A percentile compares a stretch with the other conserved stretches of the same genome.
phyloP scores from a whole-genome alignment of 1,139 yeast genomes.

The Debaryomyces coudertii region DNA sequence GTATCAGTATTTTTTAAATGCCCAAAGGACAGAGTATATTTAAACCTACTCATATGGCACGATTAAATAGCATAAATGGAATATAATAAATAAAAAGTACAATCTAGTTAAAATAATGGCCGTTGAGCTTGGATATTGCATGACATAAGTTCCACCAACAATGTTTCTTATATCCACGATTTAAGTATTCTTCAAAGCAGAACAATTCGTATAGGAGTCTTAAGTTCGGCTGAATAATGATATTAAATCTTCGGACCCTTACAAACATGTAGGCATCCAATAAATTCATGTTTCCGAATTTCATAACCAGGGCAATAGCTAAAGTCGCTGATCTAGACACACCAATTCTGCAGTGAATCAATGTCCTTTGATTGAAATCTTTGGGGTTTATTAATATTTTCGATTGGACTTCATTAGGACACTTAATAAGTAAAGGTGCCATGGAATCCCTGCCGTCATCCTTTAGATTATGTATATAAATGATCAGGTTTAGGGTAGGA shows the following conservation, averaged over 20 bases:
- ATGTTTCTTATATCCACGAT: conserved; percentile 18
- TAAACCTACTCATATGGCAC: too few species aligned
- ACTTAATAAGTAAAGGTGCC: conserved; percentile 31
- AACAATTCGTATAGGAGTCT: conserved; percentile 83
- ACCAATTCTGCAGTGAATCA: conserved; percentile 90
- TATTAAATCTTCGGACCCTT: conserved; percentile 80
- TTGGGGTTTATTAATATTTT: conserved; percentile 31
- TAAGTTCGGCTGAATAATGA: conserved; percentile 88
- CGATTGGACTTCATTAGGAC: conserved; percentile 36
- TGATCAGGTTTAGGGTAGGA: conserved; percentile 28
- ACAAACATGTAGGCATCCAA: conserved; percentile 80
- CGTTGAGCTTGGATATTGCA: conserved; percentile 39
- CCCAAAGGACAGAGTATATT: too few species aligned
- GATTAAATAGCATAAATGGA: not conserved
- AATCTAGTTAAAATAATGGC: conserved; percentile 24
- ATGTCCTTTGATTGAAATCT: conserved; percentile 45
- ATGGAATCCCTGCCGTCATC: conserved; percentile 48
- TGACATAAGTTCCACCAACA: conserved; percentile 42
- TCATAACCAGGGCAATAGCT: conserved; percentile 90
- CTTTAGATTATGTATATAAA: conserved; percentile 39
- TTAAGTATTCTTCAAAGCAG: conserved; percentile 67
- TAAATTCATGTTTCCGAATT: conserved; percentile 61
- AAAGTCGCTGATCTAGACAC: conserved; percentile 90
- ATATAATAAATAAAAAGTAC: not conserved
- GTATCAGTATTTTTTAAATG: too few species aligned